Evolutionary conservation across 805 yeast species (phyloP), one percentile per base, ranked within the genome.

Genomic region (Zygoascus biomembranicola): DNA sequence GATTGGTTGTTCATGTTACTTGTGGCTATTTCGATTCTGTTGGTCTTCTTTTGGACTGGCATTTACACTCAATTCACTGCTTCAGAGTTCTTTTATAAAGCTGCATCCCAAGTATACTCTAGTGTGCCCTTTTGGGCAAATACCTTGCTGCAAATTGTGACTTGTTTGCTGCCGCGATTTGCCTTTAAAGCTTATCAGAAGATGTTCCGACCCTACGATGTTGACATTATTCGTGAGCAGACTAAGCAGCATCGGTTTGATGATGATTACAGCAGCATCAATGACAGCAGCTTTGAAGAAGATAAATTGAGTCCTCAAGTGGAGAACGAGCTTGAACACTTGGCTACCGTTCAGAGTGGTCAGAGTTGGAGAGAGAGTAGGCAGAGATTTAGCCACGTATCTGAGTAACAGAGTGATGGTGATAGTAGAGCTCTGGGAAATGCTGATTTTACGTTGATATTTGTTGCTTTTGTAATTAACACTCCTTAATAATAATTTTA

Each of bases 1-100:
- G 90, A 84, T 68, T 81, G 85, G 82, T 64, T 85, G 44, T 74
- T 84, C 45, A 52, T 73, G 35, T 64, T 80, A 41, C 74, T 83
- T 57, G 71, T 74, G 55, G 72, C 76, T 2, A 64, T 84, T 49
- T 82, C 88, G 16, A 74, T 76, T 49, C 63, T 81, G 54, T 58
- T 84, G 49, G 74, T 84, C 32, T 83, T 75, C 61, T 78, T 81
- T 66, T 84, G 90, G 90, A 78, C 87, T 4, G 88, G 88, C 28
- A 78, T 80, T 19, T 84, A 88, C 83, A 77, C 87, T 37, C 70
- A 79, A 6, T 69, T 77, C 32, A 54, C 67, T 4, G 67, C 72
- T 52, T 74, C 85, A 4, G 75, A 72, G 13, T 83, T 78, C 57
- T 85, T 81, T 57, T 85, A 77, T 67, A 75, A 76, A 55, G 80